Evolutionary conservation across 768 basidiomycete species (phyloP).

Genomic region (Multifurca ochricompacta): DNA sequence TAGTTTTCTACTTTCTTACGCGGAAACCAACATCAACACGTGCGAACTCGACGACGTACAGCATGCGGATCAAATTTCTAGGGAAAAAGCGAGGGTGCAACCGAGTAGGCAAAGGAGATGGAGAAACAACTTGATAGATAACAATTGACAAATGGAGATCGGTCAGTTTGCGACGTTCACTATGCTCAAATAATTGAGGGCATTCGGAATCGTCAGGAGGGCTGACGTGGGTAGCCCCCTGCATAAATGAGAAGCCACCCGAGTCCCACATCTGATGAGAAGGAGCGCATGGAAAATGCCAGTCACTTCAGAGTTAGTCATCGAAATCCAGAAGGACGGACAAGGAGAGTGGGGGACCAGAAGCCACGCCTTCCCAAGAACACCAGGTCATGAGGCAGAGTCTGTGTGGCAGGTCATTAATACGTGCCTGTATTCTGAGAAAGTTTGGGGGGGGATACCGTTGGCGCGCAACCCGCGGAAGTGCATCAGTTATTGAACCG

Average conservation of each 20-base stretch:
- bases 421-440: too few relatives aligned
- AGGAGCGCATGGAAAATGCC: neutral
- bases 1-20: neutral
- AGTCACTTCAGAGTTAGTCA: neutral
- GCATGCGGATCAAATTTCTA: too few relatives aligned
- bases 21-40: neutral
- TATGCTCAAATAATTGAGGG: neutral
- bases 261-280: conserved; percentile 9
- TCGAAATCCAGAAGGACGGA: neutral
- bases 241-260: neutral
- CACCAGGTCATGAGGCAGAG: too few relatives aligned
- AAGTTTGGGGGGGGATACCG: too few relatives aligned
- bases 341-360: neutral
- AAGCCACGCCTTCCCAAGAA: too few relatives aligned
- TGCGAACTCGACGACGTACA: neutral
- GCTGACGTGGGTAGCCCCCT: neutral
- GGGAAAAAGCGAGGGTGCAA: neutral
- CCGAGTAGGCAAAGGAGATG: neutral
- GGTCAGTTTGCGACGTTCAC: neutral
- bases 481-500: too few relatives aligned
- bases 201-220: neutral
- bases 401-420: too few relatives aligned
- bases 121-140: neutral
- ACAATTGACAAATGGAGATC: neutral
- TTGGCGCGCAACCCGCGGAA: too few relatives aligned